Base-by-base conservation (phyloP, 2,329 filamentous ascomycete genomes). In the Aureobasidium sp. region DNA sequence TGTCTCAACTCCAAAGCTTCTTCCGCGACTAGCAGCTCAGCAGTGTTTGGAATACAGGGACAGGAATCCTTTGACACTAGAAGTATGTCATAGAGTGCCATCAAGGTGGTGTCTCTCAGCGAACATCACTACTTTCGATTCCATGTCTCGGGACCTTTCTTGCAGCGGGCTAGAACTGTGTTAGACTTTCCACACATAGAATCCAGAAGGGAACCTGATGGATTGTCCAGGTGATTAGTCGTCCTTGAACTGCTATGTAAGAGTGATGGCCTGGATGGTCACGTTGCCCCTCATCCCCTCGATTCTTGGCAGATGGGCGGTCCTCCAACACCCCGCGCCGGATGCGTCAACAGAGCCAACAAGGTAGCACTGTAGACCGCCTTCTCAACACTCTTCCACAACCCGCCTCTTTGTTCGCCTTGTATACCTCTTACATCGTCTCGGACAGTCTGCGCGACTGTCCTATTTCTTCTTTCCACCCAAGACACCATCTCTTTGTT, bases 371-470 rank as follows among this genome's bases (percentile, higher is more conserved):
- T 37, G 23, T 55, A 41, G 36, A 55, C 52, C 52, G 52, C 52
- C 20, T 39, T 52, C 50, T 42, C 36, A 36, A 55, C 37, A 20
- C 46, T 48, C 46, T 48, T 3, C 15, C 46, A 48, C 27, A 17
- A 36, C 53, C 55, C 9, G 29, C 41, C 55, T 47, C 42, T 57
- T 57, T 57, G 41, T 57, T 46, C 29, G 41, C 13, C 29, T 39
- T 20, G 41, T 57, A 44, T 34, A 58, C 42, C 32, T 37, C 44
- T 48, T n/a, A 32, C 13, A 58, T 48, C 41, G 20, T 41, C 34
- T 60, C 57, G 46, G 32, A 51, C 57, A 60, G 46, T 51, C 57
- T 60, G 13, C n/a, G 57, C 57, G 57, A 60, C 57, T 60, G 57
- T 50, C 29, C 44, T 26, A 9, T 39, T 5, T 29, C 55, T 8